These are phyloP conservation scores for Umbelopsis sp. DNA, from an alignment of 371 early-diverging fungal species.

Conservation along the genomic window DNA sequence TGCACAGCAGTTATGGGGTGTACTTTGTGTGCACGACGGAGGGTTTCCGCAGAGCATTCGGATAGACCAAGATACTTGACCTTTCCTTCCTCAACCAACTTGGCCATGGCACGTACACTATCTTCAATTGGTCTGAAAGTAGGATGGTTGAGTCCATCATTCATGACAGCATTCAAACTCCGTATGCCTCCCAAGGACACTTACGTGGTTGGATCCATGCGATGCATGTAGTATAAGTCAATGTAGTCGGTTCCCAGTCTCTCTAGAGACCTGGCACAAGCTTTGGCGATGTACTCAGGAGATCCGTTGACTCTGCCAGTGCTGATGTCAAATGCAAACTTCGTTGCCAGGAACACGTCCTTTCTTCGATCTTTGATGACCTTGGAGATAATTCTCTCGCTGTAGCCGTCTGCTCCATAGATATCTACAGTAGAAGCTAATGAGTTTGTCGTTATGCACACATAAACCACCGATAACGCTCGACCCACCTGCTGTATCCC, in stretches of 20 bases:
- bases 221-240: conserved; percentile 61
- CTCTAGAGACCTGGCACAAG: conserved; percentile 46
- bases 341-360: conserved; percentile 55
- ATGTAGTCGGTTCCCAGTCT: conserved; percentile 53
- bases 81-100: conserved; percentile 64
- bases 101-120: conserved; percentile 59
- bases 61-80: conserved; percentile 63
- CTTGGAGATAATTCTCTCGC: conserved; percentile 41
- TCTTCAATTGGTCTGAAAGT: conserved; percentile 51
- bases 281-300: conserved; percentile 51
- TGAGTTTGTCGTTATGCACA: too few relatives aligned
- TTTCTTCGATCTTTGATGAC: conserved; percentile 43
- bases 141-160: too few relatives aligned
- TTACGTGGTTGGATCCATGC: conserved; percentile 38
- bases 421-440: conserved; percentile 16
- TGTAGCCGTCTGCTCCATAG: conserved; percentile 34
- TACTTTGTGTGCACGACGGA: conserved; percentile 63
- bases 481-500: conserved; percentile 34
- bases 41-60: conserved; percentile 53
- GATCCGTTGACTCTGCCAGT: conserved; percentile 31
- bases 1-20: conserved; percentile 70
- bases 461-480: too few relatives aligned
- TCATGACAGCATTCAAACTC: background rate
- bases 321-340: conserved; percentile 38
- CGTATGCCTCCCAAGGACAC: background rate